Base-by-base conservation (phyloP, 352 stramenopile species). In the Globisporangium abappressorium region DNA sequence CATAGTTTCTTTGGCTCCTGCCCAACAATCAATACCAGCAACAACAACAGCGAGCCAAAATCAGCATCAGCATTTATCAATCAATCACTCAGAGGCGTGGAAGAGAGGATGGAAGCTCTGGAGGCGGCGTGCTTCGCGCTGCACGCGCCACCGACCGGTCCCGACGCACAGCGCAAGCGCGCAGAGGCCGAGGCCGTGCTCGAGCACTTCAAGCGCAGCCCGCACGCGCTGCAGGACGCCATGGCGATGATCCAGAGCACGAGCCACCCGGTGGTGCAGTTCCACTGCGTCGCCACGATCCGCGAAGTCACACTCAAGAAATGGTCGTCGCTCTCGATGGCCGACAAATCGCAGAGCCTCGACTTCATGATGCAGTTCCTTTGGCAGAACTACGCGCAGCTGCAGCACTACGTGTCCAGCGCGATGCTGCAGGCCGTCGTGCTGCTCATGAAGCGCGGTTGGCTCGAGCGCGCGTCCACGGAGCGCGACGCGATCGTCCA, bases 321-420 rank as follows among this genome's bases (percentile, higher is more conserved):
- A 33, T 93, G 87, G 84, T 51, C 81, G 63, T 65, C 78, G 55
- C 70, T 95, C 56, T 53, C 71, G 28, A 46, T 81, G 7, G 28
- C 63, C 0, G 84, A 95, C 60, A 81, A 81, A 28, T 70, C 82
- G 12, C 82, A 83, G 61, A 74, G 78, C 14, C 68, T 92, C 64
- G 84, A 93, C 60, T 84, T 91, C 51, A 73, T 93, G 59, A 95
- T 93, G 81, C 81, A 92, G 53, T 76, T 95, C 57, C 66, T 95
- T n/a, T 81, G 87, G 67, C 71, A 88, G 57, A 75, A 85, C 57
- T 86, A 83, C 54, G 59, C 76, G 2, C 36, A 71, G 55, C 55
- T 93, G 60, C 78, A 78, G 65, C 66, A 74, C 38, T 95, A 86
- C 53, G 83, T 95, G 15, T 81, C 83, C 41, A 73, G 75, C 24